Evolutionary conservation across 331 rosid genomes (phyloP), one percentile per base, ranked within the genome.

Genomic region (Saraca asoca): DNA sequence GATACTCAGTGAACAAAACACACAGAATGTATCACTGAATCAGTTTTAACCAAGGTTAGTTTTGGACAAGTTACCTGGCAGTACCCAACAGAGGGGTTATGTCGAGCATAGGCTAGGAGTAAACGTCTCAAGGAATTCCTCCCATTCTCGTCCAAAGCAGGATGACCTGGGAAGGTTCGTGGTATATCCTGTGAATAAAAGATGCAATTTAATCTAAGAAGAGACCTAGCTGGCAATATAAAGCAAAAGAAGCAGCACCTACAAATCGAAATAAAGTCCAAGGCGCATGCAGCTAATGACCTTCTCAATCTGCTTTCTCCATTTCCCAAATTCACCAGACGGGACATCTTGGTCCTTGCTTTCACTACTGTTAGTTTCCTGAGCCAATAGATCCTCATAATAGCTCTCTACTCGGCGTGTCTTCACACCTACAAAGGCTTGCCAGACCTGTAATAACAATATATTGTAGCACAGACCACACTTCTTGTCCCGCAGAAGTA

Each of bases 291-390:
- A 84, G 84, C 95, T 82, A 88, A 74, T 81, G 94, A 90, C 98
- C 98, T 93, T 93, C 98, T 93, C 98, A 85, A 93, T 93, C 88
- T 93, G 96, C 82, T 84, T 87, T 85, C 79, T 93, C 91, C 96
- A 87, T 82, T 93, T 90, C 74, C 81, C 84, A 48, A 79, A 79
- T 75, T 82, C 87, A 71, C 71, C 81, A 71, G 86, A 78, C 59
- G 74, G 43, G 66, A 61, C 78, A 59, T 83, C 82, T 56, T 72
- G 72, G 34, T 68, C 86, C 66, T 81, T 61, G 81, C 61, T 76
- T 78, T 82, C 87, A 60, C 56, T 60, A 50, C 49, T 31, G 66
- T 62, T 52, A 37, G 75, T 75, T 80, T 85, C 90, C 82, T 73
- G 78, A 58, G 87, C 88, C 72, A 93, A 78, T 69, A 93, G 75